A percentile compares a stretch with the other conserved stretches of the same genome.
Conservation (phyloP, 495 filamentous ascomycete genomes). For the Aspergillus conjunctus region DNA sequence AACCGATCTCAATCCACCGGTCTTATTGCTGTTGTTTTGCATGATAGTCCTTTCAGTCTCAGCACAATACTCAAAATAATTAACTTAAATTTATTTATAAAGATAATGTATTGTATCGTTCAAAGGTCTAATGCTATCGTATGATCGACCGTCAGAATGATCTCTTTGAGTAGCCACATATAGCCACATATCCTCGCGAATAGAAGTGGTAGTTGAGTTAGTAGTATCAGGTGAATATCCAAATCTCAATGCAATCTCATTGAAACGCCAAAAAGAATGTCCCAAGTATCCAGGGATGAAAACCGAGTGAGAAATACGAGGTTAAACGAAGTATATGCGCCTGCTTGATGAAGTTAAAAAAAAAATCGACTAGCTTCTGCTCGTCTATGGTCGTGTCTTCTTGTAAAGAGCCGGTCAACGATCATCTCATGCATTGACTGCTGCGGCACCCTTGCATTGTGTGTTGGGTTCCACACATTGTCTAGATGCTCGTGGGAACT, state of each 20-base stretch:
- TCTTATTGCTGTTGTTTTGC: too few species aligned
- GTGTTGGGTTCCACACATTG: not conserved
- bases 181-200: not conserved
- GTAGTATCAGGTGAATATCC: not conserved
- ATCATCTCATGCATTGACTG: not conserved
- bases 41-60: too few species aligned
- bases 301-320: not conserved
- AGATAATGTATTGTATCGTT: too few species aligned
- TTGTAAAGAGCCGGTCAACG: not conserved
- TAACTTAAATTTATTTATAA: too few species aligned
- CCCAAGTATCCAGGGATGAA: not conserved
- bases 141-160: too few species aligned
- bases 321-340: slow-evolving; percentile 1
- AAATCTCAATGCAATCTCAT: not conserved
- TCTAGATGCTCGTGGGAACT: not conserved
- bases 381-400: slow-evolving; percentile 12
- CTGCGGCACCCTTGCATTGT: not conserved
- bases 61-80: too few species aligned
- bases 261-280: not conserved
- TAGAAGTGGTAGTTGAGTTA: not conserved
- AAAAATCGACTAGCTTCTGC: not conserved
- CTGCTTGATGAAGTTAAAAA: not conserved
- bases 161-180: too few species aligned
- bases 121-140: too few species aligned
- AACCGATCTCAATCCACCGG: too few species aligned